These are phyloP conservation scores for Candida qinlingensis DNA, from an alignment of 805 yeast genomes.

Conservation along the genomic window DNA sequence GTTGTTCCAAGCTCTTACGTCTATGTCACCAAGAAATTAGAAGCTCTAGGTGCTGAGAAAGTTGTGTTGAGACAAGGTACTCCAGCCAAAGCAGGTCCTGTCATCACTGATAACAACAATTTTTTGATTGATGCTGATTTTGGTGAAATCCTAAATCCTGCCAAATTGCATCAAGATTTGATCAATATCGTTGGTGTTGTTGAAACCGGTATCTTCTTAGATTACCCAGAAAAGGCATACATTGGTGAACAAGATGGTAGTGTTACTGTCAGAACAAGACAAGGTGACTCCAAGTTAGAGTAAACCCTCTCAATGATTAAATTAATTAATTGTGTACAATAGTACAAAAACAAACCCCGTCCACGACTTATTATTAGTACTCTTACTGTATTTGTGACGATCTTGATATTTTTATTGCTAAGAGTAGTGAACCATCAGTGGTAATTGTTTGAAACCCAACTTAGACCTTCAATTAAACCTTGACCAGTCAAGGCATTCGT, in stretches of 20 bases:
- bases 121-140: slow-evolving; percentile 91
- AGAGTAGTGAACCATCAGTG: background rate
- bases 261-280: slow-evolving; percentile 31
- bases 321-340: background rate
- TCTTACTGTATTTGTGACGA: background rate
- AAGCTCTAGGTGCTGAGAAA: slow-evolving; percentile 54
- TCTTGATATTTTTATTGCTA: background rate
- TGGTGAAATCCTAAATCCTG: slow-evolving; percentile 58
- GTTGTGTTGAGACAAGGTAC: slow-evolving; percentile 80
- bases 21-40: slow-evolving; percentile 63
- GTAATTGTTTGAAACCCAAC: slow-evolving; percentile 74
- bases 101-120: slow-evolving; percentile 92
- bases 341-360: background rate
- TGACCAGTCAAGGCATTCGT: slow-evolving; percentile 87
- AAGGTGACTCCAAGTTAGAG: slow-evolving; percentile 17
- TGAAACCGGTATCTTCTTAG: slow-evolving; percentile 86
- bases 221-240: slow-evolving; percentile 69
- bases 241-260: slow-evolving; percentile 83
- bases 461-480: slow-evolving; percentile 81
- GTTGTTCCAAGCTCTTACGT: slow-evolving; percentile 86
- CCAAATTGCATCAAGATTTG: slow-evolving; percentile 54
- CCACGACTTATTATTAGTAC: background rate
- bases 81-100: slow-evolving; percentile 93
- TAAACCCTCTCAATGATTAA: background rate
- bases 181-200: slow-evolving; percentile 87